These are phyloP conservation scores for Kalaharituber pfeilii DNA, from an alignment of 2,329 filamentous ascomycete species.

Conservation along the genomic window DNA sequence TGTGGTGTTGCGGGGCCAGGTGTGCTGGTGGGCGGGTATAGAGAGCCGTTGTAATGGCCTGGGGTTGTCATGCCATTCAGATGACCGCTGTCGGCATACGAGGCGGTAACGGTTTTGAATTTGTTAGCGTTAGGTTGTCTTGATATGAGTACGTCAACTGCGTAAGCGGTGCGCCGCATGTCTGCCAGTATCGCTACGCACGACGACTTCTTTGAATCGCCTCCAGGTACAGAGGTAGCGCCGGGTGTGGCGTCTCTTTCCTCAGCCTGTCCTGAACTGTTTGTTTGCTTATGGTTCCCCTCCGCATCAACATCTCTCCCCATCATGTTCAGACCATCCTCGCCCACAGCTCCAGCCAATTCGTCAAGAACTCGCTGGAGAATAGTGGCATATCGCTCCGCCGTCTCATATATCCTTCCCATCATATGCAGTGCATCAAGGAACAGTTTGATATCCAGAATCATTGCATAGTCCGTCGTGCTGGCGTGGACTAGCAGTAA, in stretches of 20 bases:
- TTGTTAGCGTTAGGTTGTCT: constrained; percentile 46
- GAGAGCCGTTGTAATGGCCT: not conserved
- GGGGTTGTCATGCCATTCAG: not conserved
- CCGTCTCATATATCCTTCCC: constrained; percentile 72
- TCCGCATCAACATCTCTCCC: constrained; percentile 31
- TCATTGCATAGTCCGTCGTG: constrained; percentile 69
- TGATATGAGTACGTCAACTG: constrained; percentile 77
- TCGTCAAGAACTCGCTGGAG: constrained; percentile 73
- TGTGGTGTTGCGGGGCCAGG: not conserved
- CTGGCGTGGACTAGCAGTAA: constrained; percentile 77
- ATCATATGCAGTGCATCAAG: constrained; percentile 67
- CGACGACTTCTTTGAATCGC: not conserved
- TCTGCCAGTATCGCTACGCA: constrained; percentile 76
- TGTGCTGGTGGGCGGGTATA: not conserved
- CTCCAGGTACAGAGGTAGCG: not conserved
- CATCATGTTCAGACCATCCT: constrained; percentile 38
- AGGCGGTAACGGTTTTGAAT: constrained; percentile 6
- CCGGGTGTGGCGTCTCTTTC: not conserved
- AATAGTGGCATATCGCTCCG: constrained; percentile 61
- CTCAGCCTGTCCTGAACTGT: constrained; percentile 31
- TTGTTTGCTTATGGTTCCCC: constrained; percentile 32
- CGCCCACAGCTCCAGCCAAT: constrained; percentile 44
- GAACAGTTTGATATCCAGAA: constrained; percentile 61
- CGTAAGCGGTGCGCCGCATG: constrained; percentile 79
- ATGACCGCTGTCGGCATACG: not conserved